Percentiles rank a stretch among this genome's conserved stretches.
These are phyloP conservation scores for Cladosporium sp. DNA, from an alignment of 2,329 filamentous ascomycete species.

Conservation along the genomic window DNA sequence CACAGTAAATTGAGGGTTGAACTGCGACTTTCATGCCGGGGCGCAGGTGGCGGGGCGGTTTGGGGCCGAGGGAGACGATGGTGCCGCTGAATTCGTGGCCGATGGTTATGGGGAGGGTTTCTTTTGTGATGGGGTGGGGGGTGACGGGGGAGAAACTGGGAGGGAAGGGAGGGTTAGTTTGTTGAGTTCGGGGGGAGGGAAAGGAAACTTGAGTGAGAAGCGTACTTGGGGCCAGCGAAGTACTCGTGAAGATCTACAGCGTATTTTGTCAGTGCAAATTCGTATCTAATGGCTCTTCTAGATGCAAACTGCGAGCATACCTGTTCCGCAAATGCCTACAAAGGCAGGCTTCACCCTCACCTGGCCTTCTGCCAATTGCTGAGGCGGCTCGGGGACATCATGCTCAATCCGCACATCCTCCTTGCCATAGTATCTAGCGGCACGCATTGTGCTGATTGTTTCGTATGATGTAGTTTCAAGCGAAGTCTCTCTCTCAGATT, in stretches of 20 bases:
- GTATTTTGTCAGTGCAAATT: conserved; percentile 13
- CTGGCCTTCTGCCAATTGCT: conserved; percentile 42
- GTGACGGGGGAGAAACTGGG: conserved; percentile 44
- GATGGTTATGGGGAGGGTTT: conserved; percentile 53
- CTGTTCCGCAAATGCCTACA: conserved; percentile 51
- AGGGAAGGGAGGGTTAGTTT: neutral
- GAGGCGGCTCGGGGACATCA: conserved; percentile 42
- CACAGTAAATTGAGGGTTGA: conserved; percentile 57
- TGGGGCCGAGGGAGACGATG: conserved; percentile 53
- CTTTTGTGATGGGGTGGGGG: conserved; percentile 56
- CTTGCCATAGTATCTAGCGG: conserved; percentile 52
- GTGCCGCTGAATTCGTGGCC: conserved; percentile 63
- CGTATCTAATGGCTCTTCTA: conserved; percentile 1
- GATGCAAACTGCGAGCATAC: conserved; percentile 14
- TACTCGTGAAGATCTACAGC: conserved; percentile 49
- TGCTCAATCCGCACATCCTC: conserved; percentile 53
- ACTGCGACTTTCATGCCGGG: conserved; percentile 56
- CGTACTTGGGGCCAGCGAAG: conserved; percentile 36
- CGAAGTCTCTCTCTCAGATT: too few relatives aligned
- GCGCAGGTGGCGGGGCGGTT: conserved; percentile 33
- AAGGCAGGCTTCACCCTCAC: conserved; percentile 43
- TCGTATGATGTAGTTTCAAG: neutral
- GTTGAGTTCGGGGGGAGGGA: neutral
- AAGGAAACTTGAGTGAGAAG: neutral
- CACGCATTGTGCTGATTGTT: conserved; percentile 41